phyloP scores from a whole-genome alignment of 2,329 filamentous ascomycete species.

The Diaporthe helianthi region DNA sequence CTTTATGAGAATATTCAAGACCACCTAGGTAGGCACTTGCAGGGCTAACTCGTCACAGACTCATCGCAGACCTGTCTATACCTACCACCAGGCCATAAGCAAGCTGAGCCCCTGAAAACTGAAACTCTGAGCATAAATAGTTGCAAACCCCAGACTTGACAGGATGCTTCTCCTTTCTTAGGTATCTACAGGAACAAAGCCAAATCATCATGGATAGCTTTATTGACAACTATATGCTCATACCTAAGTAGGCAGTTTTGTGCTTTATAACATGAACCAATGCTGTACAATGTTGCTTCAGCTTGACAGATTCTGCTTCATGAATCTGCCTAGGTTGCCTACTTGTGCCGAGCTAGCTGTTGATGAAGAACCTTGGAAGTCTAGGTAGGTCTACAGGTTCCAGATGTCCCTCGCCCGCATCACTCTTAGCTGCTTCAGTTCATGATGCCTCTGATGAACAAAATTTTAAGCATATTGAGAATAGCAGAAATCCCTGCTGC shows the following conservation, averaged over 20 bases:
- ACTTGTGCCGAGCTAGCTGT: background rate
- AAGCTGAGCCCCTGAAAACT: background rate
- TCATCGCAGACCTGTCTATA: no score
- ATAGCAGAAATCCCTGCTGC: background rate
- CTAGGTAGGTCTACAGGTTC: no score
- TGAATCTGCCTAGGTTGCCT: background rate
- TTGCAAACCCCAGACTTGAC: background rate
- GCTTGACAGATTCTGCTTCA: background rate
- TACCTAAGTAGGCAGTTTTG: background rate
- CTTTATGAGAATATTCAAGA: background rate
- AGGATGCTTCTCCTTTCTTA: background rate
- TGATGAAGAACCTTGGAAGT: background rate
- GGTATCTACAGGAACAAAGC: background rate
- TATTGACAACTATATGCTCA: background rate
- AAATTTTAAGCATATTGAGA: background rate
- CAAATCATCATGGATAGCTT: background rate
- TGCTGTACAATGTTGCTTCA: background rate
- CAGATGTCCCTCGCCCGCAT: background rate
- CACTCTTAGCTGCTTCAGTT: background rate
- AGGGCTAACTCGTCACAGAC: no score
- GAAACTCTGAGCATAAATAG: background rate
- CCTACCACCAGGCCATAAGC: no score
- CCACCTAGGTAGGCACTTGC: no score
- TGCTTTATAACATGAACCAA: background rate
- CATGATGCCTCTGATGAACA: background rate